These are phyloP conservation scores for Gastroboletus turbinatus DNA, from an alignment of 1,284 basidiomycete species.

Conservation along the genomic window DNA sequence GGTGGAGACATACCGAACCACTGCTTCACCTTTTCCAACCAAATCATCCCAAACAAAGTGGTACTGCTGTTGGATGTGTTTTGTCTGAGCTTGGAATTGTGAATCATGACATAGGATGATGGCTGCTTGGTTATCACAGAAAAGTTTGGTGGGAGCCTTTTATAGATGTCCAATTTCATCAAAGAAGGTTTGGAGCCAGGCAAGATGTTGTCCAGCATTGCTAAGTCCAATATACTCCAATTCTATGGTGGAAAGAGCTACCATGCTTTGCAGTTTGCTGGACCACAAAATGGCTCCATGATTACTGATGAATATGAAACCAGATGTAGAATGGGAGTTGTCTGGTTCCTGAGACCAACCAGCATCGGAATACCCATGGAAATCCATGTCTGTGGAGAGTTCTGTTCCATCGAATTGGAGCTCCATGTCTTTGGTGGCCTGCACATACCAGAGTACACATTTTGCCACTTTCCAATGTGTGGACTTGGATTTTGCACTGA, in stretches of 20 bases:
- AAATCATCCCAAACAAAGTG: slow-evolving; percentile 34
- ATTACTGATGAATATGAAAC: no score
- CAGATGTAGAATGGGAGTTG: no score
- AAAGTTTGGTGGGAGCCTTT: slow-evolving; percentile 31
- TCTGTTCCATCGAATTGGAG: not conserved
- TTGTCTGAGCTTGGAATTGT: slow-evolving; percentile 36
- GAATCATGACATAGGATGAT: slow-evolving; percentile 34
- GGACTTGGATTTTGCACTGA: not conserved
- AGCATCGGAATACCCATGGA: not conserved
- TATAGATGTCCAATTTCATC: not conserved
- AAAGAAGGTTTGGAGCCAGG: not conserved
- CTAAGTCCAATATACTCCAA: not conserved
- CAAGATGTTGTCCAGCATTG: not conserved
- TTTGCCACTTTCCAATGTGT: not conserved
- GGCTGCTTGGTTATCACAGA: slow-evolving; percentile 2
- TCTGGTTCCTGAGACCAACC: no score
- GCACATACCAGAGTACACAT: not conserved
- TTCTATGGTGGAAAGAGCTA: no score
- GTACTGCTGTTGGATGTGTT: slow-evolving; percentile 40
- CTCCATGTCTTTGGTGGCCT: not conserved
- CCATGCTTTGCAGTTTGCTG: not conserved
- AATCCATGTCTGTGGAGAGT: not conserved
- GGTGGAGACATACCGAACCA: not conserved
- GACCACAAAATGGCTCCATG: not conserved
- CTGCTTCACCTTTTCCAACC: slow-evolving; percentile 17